These are phyloP conservation scores for Fraxinus baroniana DNA, from an alignment of 305 asterid genomes.

Conservation along the genomic window DNA sequence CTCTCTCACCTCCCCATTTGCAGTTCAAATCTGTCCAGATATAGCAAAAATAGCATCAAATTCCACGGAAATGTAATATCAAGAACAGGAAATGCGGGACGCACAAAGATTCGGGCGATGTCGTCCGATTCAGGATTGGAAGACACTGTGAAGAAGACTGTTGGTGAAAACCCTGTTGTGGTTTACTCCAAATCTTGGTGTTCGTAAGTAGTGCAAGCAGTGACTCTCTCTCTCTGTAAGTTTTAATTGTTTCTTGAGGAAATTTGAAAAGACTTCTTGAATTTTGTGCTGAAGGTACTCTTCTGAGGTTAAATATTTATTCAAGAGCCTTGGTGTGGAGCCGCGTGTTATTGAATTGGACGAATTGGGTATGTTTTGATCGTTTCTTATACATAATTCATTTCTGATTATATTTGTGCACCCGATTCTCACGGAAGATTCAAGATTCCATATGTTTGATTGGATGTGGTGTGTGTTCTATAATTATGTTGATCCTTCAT, in stretches of 20 bases:
- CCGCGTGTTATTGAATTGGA: constrained; percentile 82
- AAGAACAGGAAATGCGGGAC: constrained; percentile 16
- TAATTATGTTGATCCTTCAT: neutral
- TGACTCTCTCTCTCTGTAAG: neutral
- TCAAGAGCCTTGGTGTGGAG: constrained; percentile 73
- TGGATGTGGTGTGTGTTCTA: neutral
- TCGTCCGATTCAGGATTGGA: constrained; percentile 56
- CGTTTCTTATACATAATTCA: neutral
- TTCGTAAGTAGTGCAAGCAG: constrained; percentile 51
- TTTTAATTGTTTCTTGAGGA: neutral
- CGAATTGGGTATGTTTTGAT: constrained; percentile 50
- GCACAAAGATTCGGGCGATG: constrained; percentile 51
- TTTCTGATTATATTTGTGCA: neutral
- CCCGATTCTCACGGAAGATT: neutral
- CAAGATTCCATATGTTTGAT: neutral
- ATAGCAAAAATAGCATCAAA: neutral
- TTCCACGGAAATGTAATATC: neutral
- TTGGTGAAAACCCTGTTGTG: constrained; percentile 67
- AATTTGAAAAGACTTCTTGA: neutral
- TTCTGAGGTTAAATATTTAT: constrained; percentile 70
- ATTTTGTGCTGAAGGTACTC: constrained; percentile 50
- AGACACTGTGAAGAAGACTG: constrained; percentile 52
- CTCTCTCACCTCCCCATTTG: neutral
- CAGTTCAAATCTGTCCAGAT: neutral
- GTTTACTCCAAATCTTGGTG: constrained; percentile 89